These are phyloP conservation scores for Syzygium malaccense DNA, from an alignment of 441 rosid genomes.

Conservation along the genomic window DNA sequence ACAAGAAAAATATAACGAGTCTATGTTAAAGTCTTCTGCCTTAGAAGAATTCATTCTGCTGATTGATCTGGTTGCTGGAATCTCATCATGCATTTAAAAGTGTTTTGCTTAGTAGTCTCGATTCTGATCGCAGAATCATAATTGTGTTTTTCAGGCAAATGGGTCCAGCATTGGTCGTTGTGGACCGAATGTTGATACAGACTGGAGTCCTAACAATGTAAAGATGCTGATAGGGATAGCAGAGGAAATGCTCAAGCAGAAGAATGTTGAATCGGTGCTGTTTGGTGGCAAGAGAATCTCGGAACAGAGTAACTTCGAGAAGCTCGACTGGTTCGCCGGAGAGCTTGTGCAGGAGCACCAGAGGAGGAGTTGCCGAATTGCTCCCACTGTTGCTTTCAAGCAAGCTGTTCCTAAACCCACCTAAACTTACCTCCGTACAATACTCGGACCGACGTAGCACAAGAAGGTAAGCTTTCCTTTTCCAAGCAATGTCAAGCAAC, in stretches of 20 bases:
- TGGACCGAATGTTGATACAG: conserved; percentile 62
- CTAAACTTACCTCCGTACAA: conserved; percentile 16
- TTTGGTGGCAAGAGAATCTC: conserved; percentile 76
- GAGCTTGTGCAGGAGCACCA: conserved; percentile 91
- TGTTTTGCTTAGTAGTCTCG: background rate
- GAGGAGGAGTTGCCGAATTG: conserved; percentile 84
- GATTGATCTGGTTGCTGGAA: background rate
- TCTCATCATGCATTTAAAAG: background rate
- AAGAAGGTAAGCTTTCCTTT: conserved; percentile 21
- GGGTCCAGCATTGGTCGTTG: conserved; percentile 69
- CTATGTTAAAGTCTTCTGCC: background rate
- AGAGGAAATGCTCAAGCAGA: conserved; percentile 91
- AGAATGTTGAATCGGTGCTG: conserved; percentile 86
- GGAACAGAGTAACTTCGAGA: conserved; percentile 71
- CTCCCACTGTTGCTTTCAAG: conserved; percentile 98
- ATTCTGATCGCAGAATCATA: background rate
- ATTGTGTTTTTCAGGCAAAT: conserved; percentile 47
- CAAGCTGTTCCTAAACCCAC: conserved; percentile 45
- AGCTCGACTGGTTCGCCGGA: conserved; percentile 77
- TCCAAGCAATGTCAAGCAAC: background rate
- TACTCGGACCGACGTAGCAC: conserved; percentile 18
- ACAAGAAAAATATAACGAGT: background rate
- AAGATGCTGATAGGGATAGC: conserved; percentile 60
- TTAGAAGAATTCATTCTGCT: background rate
- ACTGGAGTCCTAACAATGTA: conserved; percentile 60